These are phyloP conservation scores for Hamamelis virginiana DNA, from an alignment of 164 flowering plant species.

Conservation along the genomic window DNA sequence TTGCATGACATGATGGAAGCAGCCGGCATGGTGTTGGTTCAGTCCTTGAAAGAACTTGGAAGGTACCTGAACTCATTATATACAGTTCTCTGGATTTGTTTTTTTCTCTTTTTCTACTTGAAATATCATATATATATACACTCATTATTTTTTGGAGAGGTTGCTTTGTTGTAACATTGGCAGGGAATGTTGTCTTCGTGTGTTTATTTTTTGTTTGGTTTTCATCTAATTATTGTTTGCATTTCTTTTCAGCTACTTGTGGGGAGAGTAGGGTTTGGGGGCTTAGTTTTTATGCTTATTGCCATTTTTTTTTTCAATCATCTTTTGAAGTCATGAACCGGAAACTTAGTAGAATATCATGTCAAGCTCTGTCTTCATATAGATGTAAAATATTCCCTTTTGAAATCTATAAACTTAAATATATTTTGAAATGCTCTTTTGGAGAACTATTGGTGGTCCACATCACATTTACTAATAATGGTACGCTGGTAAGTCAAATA, in stretches of 20 bases:
- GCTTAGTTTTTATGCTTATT: not conserved
- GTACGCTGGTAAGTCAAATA: not conserved
- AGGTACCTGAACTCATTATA: constrained; percentile 37
- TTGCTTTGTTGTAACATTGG: not conserved
- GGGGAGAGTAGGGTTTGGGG: too few species aligned
- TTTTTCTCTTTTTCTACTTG: not conserved
- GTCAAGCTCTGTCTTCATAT: not conserved
- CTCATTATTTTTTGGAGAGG: too few species aligned
- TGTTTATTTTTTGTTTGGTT: not conserved
- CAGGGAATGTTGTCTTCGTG: not conserved
- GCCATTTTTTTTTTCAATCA: not conserved
- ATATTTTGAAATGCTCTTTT: not conserved
- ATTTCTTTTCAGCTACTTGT: too few species aligned
- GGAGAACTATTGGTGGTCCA: not conserved
- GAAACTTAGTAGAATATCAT: not conserved
- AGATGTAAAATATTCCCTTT: not conserved
- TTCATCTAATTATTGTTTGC: not conserved
- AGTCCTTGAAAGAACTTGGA: constrained; percentile 61
- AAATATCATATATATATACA: too few species aligned
- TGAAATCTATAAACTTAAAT: not conserved
- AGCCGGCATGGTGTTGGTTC: constrained; percentile 87
- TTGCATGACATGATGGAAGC: constrained; percentile 68
- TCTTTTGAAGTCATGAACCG: not conserved
- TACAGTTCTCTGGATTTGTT: not conserved
- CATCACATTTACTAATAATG: not conserved